A percentile compares a stretch with the other conserved stretches of the same genome.
These are phyloP conservation scores for Ustilago shanxiensis DNA, from an alignment of 1,284 basidiomycete species.

Conservation along the genomic window DNA sequence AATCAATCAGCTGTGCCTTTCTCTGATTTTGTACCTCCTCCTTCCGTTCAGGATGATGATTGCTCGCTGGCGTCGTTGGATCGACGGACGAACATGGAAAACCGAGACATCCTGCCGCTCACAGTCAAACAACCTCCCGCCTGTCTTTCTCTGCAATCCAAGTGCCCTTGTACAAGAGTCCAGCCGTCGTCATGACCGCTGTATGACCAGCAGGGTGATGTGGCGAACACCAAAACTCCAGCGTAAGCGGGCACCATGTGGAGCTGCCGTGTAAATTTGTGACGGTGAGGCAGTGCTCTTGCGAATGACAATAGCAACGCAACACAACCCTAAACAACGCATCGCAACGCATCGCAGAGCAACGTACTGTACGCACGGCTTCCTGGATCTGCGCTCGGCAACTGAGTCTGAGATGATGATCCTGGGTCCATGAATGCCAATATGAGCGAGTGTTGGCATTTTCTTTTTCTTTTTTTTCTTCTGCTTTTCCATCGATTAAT, in stretches of 20 bases:
- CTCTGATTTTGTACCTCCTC: no score
- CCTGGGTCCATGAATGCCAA: slow-evolving; percentile 3
- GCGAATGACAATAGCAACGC: not conserved
- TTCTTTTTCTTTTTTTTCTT: slow-evolving; percentile 3
- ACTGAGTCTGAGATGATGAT: not conserved
- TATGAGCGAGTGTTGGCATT: not conserved
- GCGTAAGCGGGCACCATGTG: not conserved
- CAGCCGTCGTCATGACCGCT: not conserved
- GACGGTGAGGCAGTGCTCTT: not conserved
- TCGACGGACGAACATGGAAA: slow-evolving; percentile 3
- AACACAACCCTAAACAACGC: no score
- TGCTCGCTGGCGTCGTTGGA: not conserved
- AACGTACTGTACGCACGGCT: not conserved
- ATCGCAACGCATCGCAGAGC: no score
- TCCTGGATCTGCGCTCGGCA: slow-evolving; percentile 6
- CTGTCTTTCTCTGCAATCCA: no score
- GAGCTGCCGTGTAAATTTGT: not conserved
- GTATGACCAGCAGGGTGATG: not conserved
- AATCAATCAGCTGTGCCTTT: no score
- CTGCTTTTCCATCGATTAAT: no score
- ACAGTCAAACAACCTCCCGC: no score
- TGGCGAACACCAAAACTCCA: not conserved
- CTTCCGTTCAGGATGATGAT: no score
- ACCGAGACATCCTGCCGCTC: no score
- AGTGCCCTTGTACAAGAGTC: not conserved